Evolutionary conservation across 768 basidiomycete species (phyloP), one percentile per base, ranked within the genome.

Genomic region (Podaxis sp.): DNA sequence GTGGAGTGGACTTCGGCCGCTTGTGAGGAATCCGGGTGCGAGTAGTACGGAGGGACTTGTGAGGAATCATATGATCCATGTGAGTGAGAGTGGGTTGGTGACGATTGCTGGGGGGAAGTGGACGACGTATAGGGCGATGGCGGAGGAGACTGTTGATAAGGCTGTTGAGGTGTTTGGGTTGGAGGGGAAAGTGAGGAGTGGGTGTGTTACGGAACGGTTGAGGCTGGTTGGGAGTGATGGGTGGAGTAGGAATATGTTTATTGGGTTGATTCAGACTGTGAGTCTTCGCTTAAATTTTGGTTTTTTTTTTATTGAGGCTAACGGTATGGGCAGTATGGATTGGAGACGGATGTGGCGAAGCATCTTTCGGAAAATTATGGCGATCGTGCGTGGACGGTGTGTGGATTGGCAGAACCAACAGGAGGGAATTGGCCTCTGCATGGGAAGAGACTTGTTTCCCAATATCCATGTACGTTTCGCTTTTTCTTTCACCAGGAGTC

Each of bases 61-160:
- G 19, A 78, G 96, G 70, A 98, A 90, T 72, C 96, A 99, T 77
- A 84, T 99, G 83, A 91, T 97, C 66, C 84, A 95, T 71, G 86
- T 94, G 38, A 86, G 84, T 46, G 82, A 84, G 52, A 86, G 86
- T 65, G 95, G 95, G 78, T 55, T 64, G 12, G 58, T 61, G 64
- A 98, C 96, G 30, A 95, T 98, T 68, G 95, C 93, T 2, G 96
- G 96, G 17, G 96, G 96, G 4, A 99, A 99, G 76, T 99, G 96
- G 96, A 99, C 96, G 63, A 98, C 96, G 53, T 99, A 98, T 78
- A 81, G 92, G 54, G 89, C 88, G 36, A 97, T 99, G 96, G 95
- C 96, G 24, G 84, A 95, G 78, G 96, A 99, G 79, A 91, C 95
- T 0, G 89, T 98, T 51, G 92, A 98, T 74, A 80, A 82, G 63